Evolutionary conservation across 805 yeast species (phyloP), one percentile per base, ranked within the genome.

Genomic region (Brettanomyces custersianus): DNA sequence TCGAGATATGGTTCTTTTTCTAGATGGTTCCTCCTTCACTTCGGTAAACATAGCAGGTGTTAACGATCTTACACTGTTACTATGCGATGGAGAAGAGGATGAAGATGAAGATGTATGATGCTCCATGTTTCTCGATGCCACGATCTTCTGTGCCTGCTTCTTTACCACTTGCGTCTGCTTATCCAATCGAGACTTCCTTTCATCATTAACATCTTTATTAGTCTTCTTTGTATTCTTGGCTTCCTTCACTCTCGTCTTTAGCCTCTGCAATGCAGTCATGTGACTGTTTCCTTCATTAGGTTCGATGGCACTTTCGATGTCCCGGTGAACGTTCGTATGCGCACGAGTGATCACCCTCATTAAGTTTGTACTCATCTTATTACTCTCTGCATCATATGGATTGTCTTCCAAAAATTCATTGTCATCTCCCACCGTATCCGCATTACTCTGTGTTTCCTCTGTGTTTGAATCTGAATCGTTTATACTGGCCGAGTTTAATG

Each of bases 401-500:
- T 46, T 44, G 55, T 12, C 55, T 51, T n/a, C 57, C 55, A 3
- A 42, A 34, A 7, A 28, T 19, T 7, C 33, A 22, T 27, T 18
- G 15, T 4, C 28, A 15, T 29, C 40, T 13, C 17, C 36, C 17
- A 25, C 40, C 16, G 16, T 35, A 15, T 26, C 30, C 18, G 33
- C 22, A 27, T 34, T 32, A 1, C 17, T 31, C 25, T 10, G 12
- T 19, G 25, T 40, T 18, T 18, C 37, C n/a, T 27, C 31, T 20
- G 34, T 23, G 27, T 34, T 34, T 2, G 15, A 25, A 9, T 16
- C 30, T 4, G n/a, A 16, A 16, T 21, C 36, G 2, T 48, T 47
- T 29, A 51, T 54, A 33, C 59, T 63, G 2, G 42, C 44, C 16
- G 37, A 42, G 32, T 54, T 55, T 4, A 39, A 35, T 2, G 46